phyloP scores from a whole-genome alignment of 345 rosid genomes.

The Gossypium bickii region DNA sequence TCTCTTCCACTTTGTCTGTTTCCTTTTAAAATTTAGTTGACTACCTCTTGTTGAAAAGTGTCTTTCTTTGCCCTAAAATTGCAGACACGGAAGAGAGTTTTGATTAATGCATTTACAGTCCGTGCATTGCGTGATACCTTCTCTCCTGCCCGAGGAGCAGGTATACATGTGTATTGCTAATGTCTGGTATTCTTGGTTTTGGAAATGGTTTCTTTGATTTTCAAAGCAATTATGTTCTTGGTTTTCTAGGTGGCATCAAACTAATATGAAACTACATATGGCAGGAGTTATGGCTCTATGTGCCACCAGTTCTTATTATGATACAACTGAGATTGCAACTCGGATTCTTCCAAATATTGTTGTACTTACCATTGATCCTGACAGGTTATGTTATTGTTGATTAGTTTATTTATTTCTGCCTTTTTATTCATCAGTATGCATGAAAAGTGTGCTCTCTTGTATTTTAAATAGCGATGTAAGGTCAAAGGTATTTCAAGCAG shows the following conservation, averaged over 20 bases:
- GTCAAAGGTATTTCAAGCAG: slow-evolving; percentile 87
- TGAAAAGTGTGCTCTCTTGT: slow-evolving; percentile 16
- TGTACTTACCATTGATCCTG: slow-evolving; percentile 87
- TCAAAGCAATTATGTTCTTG: neutral
- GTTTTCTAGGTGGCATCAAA: slow-evolving; percentile 2
- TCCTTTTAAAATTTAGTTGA: neutral
- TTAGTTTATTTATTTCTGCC: neutral
- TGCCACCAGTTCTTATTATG: slow-evolving; percentile 91
- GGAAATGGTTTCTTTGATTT: neutral
- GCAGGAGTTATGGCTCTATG: slow-evolving; percentile 94
- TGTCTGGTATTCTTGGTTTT: neutral
- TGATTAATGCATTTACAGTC: slow-evolving; percentile 96
- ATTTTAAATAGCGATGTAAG: slow-evolving; percentile 75
- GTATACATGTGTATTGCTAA: slow-evolving; percentile 33
- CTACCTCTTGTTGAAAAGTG: slow-evolving; percentile 13
- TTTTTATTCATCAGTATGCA: neutral
- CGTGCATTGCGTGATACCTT: slow-evolving; percentile 96
- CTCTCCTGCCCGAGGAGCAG: slow-evolving; percentile 99
- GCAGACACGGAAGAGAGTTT: slow-evolving; percentile 93
- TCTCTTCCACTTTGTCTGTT: neutral
- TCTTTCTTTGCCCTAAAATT: slow-evolving; percentile 15
- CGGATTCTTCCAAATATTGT: slow-evolving; percentile 88
- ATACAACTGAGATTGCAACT: slow-evolving; percentile 84
- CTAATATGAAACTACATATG: slow-evolving; percentile 13
- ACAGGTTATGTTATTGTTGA: slow-evolving; percentile 50